Evolutionary conservation across 2,329 filamentous ascomycete genomes (phyloP).

Genomic region (Sordariomycetes sp.): DNA sequence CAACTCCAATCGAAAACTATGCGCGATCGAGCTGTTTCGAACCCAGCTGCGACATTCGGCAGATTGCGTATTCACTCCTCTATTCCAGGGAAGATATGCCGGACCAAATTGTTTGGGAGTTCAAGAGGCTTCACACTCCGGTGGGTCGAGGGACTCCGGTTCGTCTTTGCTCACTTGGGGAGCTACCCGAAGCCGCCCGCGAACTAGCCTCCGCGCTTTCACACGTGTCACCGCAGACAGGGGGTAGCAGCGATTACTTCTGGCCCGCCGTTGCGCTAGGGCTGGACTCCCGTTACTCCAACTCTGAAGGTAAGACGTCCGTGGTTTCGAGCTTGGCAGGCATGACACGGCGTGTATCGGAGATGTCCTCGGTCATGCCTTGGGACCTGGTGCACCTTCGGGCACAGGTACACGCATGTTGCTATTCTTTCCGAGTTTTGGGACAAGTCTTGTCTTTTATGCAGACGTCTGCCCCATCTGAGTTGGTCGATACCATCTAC

Average conservation of each 20-base stretch:
- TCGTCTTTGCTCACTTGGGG: not conserved
- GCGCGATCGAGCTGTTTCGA: slow-evolving; percentile 46
- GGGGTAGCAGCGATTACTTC: not conserved
- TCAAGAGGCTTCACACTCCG: slow-evolving; percentile 17
- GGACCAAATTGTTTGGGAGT: slow-evolving; percentile 19
- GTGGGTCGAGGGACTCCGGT: not conserved
- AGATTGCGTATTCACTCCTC: slow-evolving; percentile 43
- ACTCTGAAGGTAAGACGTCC: slow-evolving; percentile 15
- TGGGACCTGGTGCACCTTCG: slow-evolving; percentile 54
- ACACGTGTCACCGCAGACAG: not conserved
- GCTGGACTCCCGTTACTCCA: slow-evolving; percentile 7
- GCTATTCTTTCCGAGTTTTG: slow-evolving; percentile 29
- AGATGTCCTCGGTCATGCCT: slow-evolving; percentile 7
- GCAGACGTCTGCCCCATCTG: not conserved
- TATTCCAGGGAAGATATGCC: slow-evolving; percentile 9
- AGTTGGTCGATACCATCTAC: not conserved
- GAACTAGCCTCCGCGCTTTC: not conserved
- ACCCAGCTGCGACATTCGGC: slow-evolving; percentile 35
- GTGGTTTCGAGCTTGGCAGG: not conserved
- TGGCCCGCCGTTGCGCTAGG: slow-evolving; percentile 7
- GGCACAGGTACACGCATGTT: slow-evolving; percentile 45
- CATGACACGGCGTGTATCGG: not conserved
- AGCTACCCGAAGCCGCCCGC: slow-evolving; percentile 7
- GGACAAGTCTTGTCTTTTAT: slow-evolving; percentile 20
- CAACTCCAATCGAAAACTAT: slow-evolving; percentile 48